Conservation (phyloP, 192 early-diverging fungal species). For the Haplosporangium gracile region DNA sequence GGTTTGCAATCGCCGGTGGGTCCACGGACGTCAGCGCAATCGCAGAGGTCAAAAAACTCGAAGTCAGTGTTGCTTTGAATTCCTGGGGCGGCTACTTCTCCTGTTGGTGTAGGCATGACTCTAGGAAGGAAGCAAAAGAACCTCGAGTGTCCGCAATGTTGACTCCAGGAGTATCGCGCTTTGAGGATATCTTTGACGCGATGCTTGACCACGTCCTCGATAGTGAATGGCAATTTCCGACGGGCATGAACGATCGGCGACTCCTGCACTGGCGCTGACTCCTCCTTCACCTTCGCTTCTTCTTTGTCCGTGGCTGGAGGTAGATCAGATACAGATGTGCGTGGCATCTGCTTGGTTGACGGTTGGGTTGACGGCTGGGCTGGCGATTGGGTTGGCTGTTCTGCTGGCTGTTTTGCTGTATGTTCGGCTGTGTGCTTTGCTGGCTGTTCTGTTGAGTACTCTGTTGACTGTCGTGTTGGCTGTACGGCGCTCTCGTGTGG, state of each 20-base stretch:
- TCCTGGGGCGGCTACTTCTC: not conserved
- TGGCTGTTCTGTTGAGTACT: too few relatives aligned
- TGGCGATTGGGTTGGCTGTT: too few relatives aligned
- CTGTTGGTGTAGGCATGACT: not conserved
- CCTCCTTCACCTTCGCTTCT: not conserved
- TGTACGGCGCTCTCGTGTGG: too few relatives aligned
- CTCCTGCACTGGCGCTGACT: not conserved
- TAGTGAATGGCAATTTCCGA: too few relatives aligned
- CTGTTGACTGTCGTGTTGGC: too few relatives aligned
- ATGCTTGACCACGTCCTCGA: not conserved
- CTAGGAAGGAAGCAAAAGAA: not conserved
- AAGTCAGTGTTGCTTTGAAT: slow-evolving; percentile 4
- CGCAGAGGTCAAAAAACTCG: slow-evolving; percentile 23
- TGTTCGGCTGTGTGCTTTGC: too few relatives aligned
- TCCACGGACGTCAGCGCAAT: slow-evolving; percentile 19
- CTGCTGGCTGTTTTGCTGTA: too few relatives aligned
- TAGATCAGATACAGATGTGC: too few relatives aligned
- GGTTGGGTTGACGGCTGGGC: too few relatives aligned
- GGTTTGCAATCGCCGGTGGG: not conserved
- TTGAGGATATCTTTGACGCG: not conserved
- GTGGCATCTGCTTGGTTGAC: too few relatives aligned
- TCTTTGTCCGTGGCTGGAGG: too few relatives aligned
- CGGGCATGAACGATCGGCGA: too few relatives aligned
- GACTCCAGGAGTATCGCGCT: not conserved
- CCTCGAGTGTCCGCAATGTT: not conserved